These are phyloP conservation scores for Phaffia australis DNA, from an alignment of 768 basidiomycete genomes.

Conservation along the genomic window DNA sequence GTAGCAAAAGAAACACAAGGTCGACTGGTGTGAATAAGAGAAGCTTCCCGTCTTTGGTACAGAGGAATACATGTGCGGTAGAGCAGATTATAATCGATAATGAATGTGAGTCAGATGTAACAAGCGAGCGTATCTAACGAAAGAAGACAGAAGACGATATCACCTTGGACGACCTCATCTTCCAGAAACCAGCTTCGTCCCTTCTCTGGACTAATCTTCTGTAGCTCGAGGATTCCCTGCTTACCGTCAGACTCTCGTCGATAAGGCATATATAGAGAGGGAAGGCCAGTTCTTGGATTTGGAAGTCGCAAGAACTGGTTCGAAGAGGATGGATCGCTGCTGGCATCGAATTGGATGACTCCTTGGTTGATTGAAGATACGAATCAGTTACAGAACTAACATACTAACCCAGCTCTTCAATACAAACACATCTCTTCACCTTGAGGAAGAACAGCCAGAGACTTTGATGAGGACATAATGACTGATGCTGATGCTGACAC, in stretches of 20 bases:
- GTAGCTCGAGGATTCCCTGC: constrained; percentile 8
- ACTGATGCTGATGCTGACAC: no score
- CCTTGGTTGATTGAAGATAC: no score
- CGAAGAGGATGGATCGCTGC: background rate
- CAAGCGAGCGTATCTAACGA: no score
- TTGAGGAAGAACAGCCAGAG: no score
- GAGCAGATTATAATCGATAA: no score
- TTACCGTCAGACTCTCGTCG: constrained; percentile 1
- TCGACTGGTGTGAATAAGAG: constrained; percentile 19
- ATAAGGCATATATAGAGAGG: constrained; percentile 17
- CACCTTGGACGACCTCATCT: constrained; percentile 20
- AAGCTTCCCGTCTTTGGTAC: constrained; percentile 11
- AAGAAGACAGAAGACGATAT: background rate
- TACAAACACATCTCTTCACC: no score
- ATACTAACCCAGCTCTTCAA: no score
- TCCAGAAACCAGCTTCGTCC: constrained; percentile 21
- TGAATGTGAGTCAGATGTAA: no score
- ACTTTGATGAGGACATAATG: no score
- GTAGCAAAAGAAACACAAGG: constrained; percentile 20
- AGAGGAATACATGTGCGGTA: background rate
- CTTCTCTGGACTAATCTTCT: constrained; percentile 14
- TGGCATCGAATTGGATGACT: background rate
- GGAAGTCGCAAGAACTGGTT: constrained; percentile 23
- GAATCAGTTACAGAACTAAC: no score
- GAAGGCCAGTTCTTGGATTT: constrained; percentile 19